Evolutionary conservation across 768 basidiomycete species (phyloP).

Genomic region (Boletus tylopilopsis): DNA sequence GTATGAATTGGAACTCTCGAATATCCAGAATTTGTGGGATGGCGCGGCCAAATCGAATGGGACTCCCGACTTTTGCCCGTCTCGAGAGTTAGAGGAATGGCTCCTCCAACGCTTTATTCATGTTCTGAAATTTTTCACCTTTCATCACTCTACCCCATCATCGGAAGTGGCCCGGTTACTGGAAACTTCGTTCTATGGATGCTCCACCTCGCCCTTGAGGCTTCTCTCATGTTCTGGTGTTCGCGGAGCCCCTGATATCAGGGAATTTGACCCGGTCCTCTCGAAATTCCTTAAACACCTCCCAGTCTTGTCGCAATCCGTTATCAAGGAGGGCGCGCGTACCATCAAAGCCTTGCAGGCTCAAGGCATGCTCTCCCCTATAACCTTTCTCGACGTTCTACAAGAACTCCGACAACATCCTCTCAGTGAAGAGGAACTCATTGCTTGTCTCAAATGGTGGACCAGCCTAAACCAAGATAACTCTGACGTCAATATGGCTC

Average conservation of each 20-base stretch:
- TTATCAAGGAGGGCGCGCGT: slow-evolving; percentile 50
- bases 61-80: slow-evolving; percentile 25
- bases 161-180: slow-evolving; percentile 69
- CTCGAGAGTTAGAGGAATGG: slow-evolving; percentile 44
- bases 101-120: slow-evolving; percentile 66
- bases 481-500: slow-evolving; percentile 34
- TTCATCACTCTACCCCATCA: slow-evolving; percentile 83
- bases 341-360: slow-evolving; percentile 62
- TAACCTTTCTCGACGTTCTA: slow-evolving; percentile 81
- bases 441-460: slow-evolving; percentile 92
- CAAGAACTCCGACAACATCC: slow-evolving; percentile 69
- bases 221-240: slow-evolving; percentile 10
- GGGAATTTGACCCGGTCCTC: slow-evolving; percentile 70
- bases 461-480: slow-evolving; percentile 38
- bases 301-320: slow-evolving; percentile 64
- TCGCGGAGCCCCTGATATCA: slow-evolving; percentile 10
- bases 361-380: slow-evolving; percentile 63
- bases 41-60: slow-evolving; percentile 36
- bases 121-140: slow-evolving; percentile 85
- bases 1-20: slow-evolving; percentile 77
- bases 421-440: slow-evolving; percentile 65
- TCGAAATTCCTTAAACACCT: slow-evolving; percentile 72
- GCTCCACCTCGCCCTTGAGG: slow-evolving; percentile 5
- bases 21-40: slow-evolving; percentile 57
- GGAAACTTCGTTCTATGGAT: slow-evolving; percentile 57